Conservation (phyloP, 2,329 filamentous ascomycete species). For the Colletotrichum sp. region DNA sequence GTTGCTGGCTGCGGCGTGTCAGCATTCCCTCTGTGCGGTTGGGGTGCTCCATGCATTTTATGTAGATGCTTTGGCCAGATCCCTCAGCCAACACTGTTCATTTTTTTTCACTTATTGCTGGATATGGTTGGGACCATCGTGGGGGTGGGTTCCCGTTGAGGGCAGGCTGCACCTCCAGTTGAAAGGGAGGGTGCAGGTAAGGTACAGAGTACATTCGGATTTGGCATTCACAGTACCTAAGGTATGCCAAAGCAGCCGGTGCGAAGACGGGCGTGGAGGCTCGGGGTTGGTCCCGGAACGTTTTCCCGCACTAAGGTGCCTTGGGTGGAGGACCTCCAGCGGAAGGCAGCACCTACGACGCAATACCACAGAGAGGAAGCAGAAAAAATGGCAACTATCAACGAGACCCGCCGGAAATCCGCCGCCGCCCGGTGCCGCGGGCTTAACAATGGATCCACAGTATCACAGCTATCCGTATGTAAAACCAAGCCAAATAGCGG, state of each 20-base stretch:
- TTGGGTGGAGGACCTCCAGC: background rate
- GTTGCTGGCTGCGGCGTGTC: background rate
- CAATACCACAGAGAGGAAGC: background rate
- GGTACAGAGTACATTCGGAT: background rate
- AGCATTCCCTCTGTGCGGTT: background rate
- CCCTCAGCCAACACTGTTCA: background rate
- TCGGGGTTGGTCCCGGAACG: conserved; percentile 7
- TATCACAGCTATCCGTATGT: background rate
- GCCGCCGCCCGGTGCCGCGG: background rate
- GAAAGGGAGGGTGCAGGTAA: background rate
- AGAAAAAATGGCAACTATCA: background rate
- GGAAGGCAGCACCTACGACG: background rate
- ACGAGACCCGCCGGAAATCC: background rate
- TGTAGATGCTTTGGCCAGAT: background rate
- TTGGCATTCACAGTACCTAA: no score
- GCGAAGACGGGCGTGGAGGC: background rate
- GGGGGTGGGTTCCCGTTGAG: background rate
- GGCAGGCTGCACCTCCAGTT: background rate
- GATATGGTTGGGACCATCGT: background rate
- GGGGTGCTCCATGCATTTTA: background rate
- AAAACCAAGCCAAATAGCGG: background rate
- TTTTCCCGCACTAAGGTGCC: background rate
- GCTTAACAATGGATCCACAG: background rate
- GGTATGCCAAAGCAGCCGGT: background rate
- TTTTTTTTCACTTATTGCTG: background rate